Evolutionary conservation across 495 filamentous ascomycete species (phyloP), one percentile per base, ranked within the genome.

Genomic region (Ascobolus immersus): DNA sequence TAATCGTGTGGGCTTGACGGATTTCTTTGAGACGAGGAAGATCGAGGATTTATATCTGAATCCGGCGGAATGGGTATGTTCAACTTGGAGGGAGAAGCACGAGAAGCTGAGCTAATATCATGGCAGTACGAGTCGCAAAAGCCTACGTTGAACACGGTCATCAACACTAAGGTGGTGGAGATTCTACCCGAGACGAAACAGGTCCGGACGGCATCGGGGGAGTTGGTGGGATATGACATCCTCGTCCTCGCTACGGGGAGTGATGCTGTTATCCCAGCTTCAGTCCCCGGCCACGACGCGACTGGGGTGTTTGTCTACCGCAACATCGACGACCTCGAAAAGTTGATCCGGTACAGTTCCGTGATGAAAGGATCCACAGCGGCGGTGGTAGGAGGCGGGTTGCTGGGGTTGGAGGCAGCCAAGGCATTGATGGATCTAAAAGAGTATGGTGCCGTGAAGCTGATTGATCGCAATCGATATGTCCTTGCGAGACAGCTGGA

Each of bases 221-320:
- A 68, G 21, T 63, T 59, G 13, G 66, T 90, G n/a, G 46, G 61
- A 4, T 94, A 92, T 52, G 82, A 94, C 51, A 64, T 81, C 34
- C 71, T 92, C 1, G 72, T 94, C 12, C 64, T 94, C 6, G 79
- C 84, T 13, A 94, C 84, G 2, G 84, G 84, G 29, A 92, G 84
- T 19, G 75, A 90, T 54, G 81, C 84, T 20, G 57, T 89, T 17
- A 65, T 91, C 2, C 84, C 84, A 0, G 58, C 60, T 10, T 60
- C 73, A 35, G 91, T 77, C 0, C 80, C 84, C 0, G 80, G 80
- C 36, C 60, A 90, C 43, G 71, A 86, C 50, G 78, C 79, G 21
- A 65, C 68, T 12, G 84, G 84, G 5, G 74, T 92, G 21, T 94
- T 94, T 44, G 81, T 92, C n/a, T 92, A 94, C 52, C 65, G 84